A percentile compares a stretch with the other conserved stretches of the same genome.
Evolutionary conservation across 345 rosid genomes (phyloP).

Genomic region (Sonneratia caseolaris): DNA sequence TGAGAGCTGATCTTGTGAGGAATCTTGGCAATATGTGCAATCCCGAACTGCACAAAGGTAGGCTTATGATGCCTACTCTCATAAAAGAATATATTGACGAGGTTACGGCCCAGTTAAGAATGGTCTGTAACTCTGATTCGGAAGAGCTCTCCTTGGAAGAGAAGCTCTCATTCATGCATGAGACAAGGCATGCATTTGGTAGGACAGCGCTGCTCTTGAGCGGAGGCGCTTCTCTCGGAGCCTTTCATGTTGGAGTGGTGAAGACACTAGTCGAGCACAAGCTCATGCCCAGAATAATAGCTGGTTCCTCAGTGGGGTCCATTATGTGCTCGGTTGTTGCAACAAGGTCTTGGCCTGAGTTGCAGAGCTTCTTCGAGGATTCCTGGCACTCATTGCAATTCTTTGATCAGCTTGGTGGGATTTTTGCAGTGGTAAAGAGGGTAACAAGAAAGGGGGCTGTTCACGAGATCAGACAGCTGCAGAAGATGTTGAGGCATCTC

Average conservation of each 20-base stretch:
- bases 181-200: constrained; percentile 93
- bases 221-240: constrained; percentile 97
- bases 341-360: constrained; percentile 94
- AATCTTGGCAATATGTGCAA: constrained; percentile 98
- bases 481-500: constrained; percentile 73
- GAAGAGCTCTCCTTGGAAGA: constrained; percentile 93
- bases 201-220: constrained; percentile 95
- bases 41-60: constrained; percentile 90
- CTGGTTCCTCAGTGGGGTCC: constrained; percentile 97
- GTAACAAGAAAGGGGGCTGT: constrained; percentile 84
- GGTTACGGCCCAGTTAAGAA: constrained; percentile 79
- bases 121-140: constrained; percentile 78
- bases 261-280: constrained; percentile 83
- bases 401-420: constrained; percentile 90
- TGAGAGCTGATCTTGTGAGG: constrained; percentile 95
- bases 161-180: constrained; percentile 94
- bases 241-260: constrained; percentile 85
- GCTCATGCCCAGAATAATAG: constrained; percentile 79
- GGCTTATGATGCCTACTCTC: constrained; percentile 86
- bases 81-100: constrained; percentile 91
- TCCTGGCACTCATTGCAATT: constrained; percentile 75
- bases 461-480: constrained; percentile 84
- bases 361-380: constrained; percentile 84
- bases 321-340: constrained; percentile 83
- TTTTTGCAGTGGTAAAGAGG: constrained; percentile 73